These are phyloP conservation scores for Fusarium clavum DNA, from an alignment of 2,329 filamentous ascomycete genomes.

Conservation along the genomic window DNA sequence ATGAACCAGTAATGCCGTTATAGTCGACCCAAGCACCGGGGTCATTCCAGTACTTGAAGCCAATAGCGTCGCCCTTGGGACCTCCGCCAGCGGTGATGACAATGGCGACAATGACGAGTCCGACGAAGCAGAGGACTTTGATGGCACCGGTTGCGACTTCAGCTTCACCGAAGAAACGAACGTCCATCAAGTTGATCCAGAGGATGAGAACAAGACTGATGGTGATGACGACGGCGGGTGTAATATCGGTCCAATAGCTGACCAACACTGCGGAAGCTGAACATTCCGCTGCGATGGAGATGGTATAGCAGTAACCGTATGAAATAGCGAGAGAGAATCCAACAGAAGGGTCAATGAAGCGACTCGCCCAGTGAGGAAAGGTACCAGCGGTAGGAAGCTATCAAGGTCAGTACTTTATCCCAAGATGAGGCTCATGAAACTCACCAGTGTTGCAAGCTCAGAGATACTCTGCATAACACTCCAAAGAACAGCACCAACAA, in stretches of 20 bases:
- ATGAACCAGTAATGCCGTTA: conserved; percentile 54
- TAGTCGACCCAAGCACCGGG: conserved; percentile 62
- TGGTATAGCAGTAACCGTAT: conserved; percentile 44
- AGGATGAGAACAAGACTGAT: conserved; percentile 66
- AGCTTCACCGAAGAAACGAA: conserved; percentile 69
- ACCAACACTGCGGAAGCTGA: conserved; percentile 41
- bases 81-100: conserved; percentile 69
- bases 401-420: neutral
- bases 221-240: conserved; percentile 55
- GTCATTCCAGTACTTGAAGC: conserved; percentile 55
- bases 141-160: conserved; percentile 71
- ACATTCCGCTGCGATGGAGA: conserved; percentile 39
- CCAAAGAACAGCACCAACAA: conserved; percentile 42
- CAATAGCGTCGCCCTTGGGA: conserved; percentile 60
- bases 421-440: neutral
- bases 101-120: conserved; percentile 66
- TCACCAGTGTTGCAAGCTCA: conserved; percentile 40
- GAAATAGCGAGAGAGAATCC: conserved; percentile 42
- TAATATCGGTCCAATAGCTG: conserved; percentile 42
- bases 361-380: conserved; percentile 44
- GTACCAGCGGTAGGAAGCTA: conserved; percentile 43
- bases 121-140: conserved; percentile 69
- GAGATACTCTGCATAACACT: conserved; percentile 45
- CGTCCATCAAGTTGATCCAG: conserved; percentile 66
- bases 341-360: conserved; percentile 43